A percentile compares a stretch with the other conserved stretches of the same genome.
Evolutionary conservation across 768 basidiomycete species (phyloP).

Genomic region (Kwoniella dendrophila): DNA sequence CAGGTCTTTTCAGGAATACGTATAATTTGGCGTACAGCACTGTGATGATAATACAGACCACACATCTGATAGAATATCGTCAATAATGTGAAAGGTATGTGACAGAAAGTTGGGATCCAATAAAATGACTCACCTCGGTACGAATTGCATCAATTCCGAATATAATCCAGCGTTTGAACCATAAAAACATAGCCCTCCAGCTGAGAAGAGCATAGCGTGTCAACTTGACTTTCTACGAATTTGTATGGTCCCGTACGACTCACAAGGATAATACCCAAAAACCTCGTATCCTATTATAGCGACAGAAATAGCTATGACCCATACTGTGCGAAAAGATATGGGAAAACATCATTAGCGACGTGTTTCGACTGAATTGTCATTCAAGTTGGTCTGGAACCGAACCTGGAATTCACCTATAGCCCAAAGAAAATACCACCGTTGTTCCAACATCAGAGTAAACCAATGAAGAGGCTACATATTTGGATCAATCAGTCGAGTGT

Average conservation of each 20-base stretch:
- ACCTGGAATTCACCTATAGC: slow-evolving; percentile 31
- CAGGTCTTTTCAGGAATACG: slow-evolving; percentile 57
- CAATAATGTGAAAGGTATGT: too few relatives aligned
- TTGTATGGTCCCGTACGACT: slow-evolving; percentile 14
- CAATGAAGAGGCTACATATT: slow-evolving; percentile 45
- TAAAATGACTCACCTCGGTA: slow-evolving; percentile 43
- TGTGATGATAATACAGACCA: slow-evolving; percentile 51
- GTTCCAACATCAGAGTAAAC: slow-evolving; percentile 49
- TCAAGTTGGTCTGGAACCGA: not conserved
- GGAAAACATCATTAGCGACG: too few relatives aligned
- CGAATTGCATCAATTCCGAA: slow-evolving; percentile 55
- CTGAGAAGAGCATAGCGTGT: slow-evolving; percentile 8
- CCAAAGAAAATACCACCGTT: slow-evolving; percentile 48
- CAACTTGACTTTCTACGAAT: not conserved
- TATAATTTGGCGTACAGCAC: slow-evolving; percentile 54
- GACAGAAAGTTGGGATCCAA: not conserved
- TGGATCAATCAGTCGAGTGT: slow-evolving; percentile 3
- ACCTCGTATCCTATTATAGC: slow-evolving; percentile 44
- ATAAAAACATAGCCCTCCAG: slow-evolving; percentile 53
- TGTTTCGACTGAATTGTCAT: not conserved
- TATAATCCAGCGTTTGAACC: slow-evolving; percentile 50
- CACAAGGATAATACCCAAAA: slow-evolving; percentile 46
- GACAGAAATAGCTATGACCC: slow-evolving; percentile 39
- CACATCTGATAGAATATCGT: slow-evolving; percentile 2
- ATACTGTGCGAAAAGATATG: slow-evolving; percentile 32